Conservation (phyloP, 148 eudicot species). For the Camellia sinensis region DNA sequence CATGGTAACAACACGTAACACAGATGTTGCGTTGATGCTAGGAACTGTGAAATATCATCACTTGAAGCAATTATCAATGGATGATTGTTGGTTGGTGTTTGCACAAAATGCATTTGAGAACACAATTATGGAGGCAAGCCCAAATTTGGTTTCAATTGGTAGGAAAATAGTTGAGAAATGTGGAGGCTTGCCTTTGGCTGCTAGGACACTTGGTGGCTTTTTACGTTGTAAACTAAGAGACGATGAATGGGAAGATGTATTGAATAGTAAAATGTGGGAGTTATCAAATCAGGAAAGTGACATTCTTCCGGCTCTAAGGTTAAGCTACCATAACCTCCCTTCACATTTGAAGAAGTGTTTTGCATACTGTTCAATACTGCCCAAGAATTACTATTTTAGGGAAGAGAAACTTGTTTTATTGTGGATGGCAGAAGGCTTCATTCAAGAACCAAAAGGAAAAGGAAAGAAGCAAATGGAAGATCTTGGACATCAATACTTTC, state of each 20-base stretch:
- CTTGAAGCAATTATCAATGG: slow-evolving; percentile 5
- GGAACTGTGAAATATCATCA: neutral
- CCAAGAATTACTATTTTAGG: slow-evolving; percentile 16
- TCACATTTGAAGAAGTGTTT: slow-evolving; percentile 21
- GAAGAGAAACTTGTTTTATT: slow-evolving; percentile 10
- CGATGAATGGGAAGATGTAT: slow-evolving; percentile 13
- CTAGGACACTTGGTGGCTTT: slow-evolving; percentile 17
- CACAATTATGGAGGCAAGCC: neutral
- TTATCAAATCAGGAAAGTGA: neutral
- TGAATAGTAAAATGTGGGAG: slow-evolving; percentile 20
- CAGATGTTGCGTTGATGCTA: slow-evolving; percentile 5
- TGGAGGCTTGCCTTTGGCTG: slow-evolving; percentile 28
- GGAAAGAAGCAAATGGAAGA: slow-evolving; percentile 18
- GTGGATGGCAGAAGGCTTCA: slow-evolving; percentile 34
- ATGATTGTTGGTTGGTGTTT: slow-evolving; percentile 22
- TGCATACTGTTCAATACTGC: slow-evolving; percentile 23
- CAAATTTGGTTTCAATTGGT: slow-evolving; percentile 17
- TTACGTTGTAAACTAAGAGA: neutral
- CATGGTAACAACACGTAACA: slow-evolving; percentile 26
- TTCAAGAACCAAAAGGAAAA: neutral
- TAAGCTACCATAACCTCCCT: slow-evolving; percentile 30
- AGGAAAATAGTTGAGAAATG: slow-evolving; percentile 10
- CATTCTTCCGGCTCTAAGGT: slow-evolving; percentile 17
- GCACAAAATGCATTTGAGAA: slow-evolving; percentile 13
- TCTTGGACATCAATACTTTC: slow-evolving; percentile 25